Evolutionary conservation across 140 eudicot species (phyloP), one percentile per base, ranked within the genome.

Genomic region (Artemisia princeps): DNA sequence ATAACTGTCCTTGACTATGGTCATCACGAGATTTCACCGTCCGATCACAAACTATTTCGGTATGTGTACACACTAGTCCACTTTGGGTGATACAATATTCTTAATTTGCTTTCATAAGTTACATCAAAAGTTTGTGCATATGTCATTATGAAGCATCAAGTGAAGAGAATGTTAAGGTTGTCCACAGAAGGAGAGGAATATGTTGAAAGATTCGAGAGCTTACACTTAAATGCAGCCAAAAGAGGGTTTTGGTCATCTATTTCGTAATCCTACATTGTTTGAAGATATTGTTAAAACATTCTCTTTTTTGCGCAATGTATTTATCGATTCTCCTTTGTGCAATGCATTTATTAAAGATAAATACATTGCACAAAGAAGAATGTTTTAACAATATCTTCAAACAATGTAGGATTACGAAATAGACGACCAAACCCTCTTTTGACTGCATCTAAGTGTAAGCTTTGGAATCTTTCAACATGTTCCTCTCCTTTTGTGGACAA

Each of bases 251-350:
- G 86, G 81, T 3, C 79, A 80, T 10, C 62, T 84, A 37, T 84
- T 84, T 28, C 89, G 84, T 10, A 68, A 77, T 30, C 89, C 89
- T 13, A 52, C 86, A 0, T 22, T 84, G 6, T 84, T 84, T 40
- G 85, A 80, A 70, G 50, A 44, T 44, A 44, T 44, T 44, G 11
- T 44, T 6, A 3, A 42, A 42, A 42, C 48, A 42, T 42, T 42
- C 48, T 42, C 6, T 2, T 1, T 4, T 42, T 1, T 42, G 48
- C 19, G 19, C 19, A 17, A 17, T 17, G 19, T 17, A 17, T 17
- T 17, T 17, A 17, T 17, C 19, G 19, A 17, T 17, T 17, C 19
- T 17, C 19, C 19, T 17, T 17, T 17, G 19, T 17, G 19, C 19
- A 17, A 17, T 17, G 19, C 19, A 17, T 17, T 17, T 17, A 17